phyloP scores from a whole-genome alignment of 352 stramenopile genomes.

The Phytophthora macrochlamydospora region DNA sequence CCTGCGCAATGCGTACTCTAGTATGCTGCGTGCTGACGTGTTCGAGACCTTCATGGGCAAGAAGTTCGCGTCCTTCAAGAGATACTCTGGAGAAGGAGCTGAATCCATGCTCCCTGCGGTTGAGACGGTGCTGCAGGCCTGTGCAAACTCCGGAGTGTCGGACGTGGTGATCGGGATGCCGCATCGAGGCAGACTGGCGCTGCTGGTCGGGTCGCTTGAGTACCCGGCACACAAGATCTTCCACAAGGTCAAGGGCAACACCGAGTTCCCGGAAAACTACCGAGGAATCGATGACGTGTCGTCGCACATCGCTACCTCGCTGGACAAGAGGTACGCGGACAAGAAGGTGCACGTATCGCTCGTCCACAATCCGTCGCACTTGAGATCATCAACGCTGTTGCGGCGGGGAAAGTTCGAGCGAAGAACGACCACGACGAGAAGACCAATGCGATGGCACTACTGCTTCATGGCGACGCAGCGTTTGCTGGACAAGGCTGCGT shows the following conservation, averaged over 20 bases:
- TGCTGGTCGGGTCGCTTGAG: constrained; percentile 78
- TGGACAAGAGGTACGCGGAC: constrained; percentile 69
- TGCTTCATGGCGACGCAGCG: constrained; percentile 88
- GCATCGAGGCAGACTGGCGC: constrained; percentile 78
- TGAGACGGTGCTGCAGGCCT: constrained; percentile 69
- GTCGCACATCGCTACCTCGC: constrained; percentile 82
- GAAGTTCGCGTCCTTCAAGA: constrained; percentile 88
- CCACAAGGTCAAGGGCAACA: constrained; percentile 78
- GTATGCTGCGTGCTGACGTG: constrained; percentile 78
- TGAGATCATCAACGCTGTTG: constrained; percentile 90
- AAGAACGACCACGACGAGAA: constrained; percentile 62
- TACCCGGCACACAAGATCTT: constrained; percentile 87
- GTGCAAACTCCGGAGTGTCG: constrained; percentile 47
- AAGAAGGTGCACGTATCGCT: constrained; percentile 83
- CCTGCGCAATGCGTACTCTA: constrained; percentile 78
- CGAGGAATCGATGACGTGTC: constrained; percentile 84
- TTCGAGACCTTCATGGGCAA: constrained; percentile 89
- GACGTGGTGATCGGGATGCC: constrained; percentile 90
- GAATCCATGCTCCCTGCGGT: constrained; percentile 83
- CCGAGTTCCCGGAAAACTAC: constrained; percentile 68
- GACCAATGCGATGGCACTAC: constrained; percentile 71
- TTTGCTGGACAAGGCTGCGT: constrained; percentile 90
- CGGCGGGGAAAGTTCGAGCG: constrained; percentile 81
- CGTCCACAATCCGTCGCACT: constrained; percentile 86
- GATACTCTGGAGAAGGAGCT: constrained; percentile 85